Base-by-base conservation (phyloP, 2,329 filamentous ascomycete species). In the Zymoseptoria pseudotritici region DNA sequence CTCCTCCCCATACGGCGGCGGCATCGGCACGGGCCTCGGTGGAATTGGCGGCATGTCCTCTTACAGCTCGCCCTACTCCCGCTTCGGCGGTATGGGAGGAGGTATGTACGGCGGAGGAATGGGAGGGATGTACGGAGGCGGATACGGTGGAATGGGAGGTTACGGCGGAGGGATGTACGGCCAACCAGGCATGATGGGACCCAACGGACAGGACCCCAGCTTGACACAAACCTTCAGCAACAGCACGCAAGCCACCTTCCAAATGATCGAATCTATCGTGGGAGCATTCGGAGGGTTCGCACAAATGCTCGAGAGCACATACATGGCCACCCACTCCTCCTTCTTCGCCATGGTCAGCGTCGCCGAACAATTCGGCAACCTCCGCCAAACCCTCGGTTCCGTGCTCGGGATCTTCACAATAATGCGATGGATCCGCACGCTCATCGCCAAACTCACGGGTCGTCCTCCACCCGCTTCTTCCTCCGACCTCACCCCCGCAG, bases 331-430 rank as follows among this genome's bases (percentile, higher is more conserved):
- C 0, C 94, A 99, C 76, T 97, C 92, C 5, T 96, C 91, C 57
- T 99, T 99, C 76, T 99, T 97, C 71, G 94, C 94, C 58, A 97
- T 99, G 92, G 90, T 99, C 49, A 94, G 93, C 8, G 95, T 99
- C 49, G 94, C 94, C 55, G 95, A 99, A 74, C 94, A 99, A 74
- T 95, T 99, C 69, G 89, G 91, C 61, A 96, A 93, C 70, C 81
- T 99, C 54, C 88, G 91, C 66, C 92, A 96, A 72, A 96, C 93
- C 0, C 84, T 99, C 13, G 94, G 95, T 63, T 96, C 91, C 2
- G 87, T 97, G 10, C 80, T 99, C 49, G 94, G 94, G 50, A 96
- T 99, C 71, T 99, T 96, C 77, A 96, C 94, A 10, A 74, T 99
- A 50, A 88, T 99, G 80, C 87, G 95, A 65, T 99, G 94, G 93